Base-by-base conservation (phyloP, 306 rosid species). In the Sophora flavescens region DNA sequence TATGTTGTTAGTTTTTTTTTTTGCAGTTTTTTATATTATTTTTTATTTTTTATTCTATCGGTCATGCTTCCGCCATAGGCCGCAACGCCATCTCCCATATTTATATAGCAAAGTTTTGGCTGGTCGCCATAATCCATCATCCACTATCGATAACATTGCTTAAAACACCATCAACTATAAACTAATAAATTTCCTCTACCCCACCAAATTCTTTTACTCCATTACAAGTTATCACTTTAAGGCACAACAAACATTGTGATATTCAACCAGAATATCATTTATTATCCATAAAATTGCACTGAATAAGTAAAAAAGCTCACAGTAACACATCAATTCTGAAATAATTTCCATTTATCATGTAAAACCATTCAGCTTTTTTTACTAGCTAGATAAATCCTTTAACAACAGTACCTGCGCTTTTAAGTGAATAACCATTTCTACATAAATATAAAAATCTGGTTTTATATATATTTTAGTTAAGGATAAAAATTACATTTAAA, bases 211-310 rank as follows among this genome's bases (percentile, higher is more conserved):
- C 22, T 54, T 18, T 42, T 42, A 14, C 17, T 32, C 67, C 36
- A 48, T 64, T 42, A 9, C 68, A 64, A 72, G 52, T 16, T 22
- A 45, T 63, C 53, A 45, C 70, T 54, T 32, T 45, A 79, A 36
- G 45, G 47, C 36, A 71, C 8, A 17, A 63, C 18, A 45, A 26
- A 58, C 44, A 67, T 3, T 56, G 8, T 33, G 58, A 32, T 18
- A 60, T 51, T 8, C 64, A 53, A 63, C 52, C 41, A 67, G 16
- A 68, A 32, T 42, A 16, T 22, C 41, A 68, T 58, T 14, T 36
- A 32, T 16, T 45, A 57, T 48, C 17, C 13, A 14, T 17, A 42
- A 66, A 66, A 54, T 8, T 67, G 68, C 13, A 12, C 44, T 30
- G 17, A 60, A 22, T 12, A 44, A 32, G 51, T 57, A 16, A 62